Evolutionary conservation across 139 green algal species (phyloP).

Genomic region (Asterochloris erici): DNA sequence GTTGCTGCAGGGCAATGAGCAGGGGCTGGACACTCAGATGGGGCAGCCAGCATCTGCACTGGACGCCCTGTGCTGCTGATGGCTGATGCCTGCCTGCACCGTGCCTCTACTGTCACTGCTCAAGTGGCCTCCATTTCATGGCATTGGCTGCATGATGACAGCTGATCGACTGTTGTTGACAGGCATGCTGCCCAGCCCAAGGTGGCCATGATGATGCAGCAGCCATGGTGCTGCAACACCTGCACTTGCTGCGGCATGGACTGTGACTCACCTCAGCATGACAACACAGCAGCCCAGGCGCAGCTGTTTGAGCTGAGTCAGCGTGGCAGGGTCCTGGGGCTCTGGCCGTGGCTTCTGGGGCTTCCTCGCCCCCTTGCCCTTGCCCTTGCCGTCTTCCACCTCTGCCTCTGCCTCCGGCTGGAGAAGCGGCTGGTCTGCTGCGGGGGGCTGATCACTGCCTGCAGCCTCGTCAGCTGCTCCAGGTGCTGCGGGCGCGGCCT

Average conservation of each 20-base stretch:
- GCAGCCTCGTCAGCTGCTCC: too few relatives aligned
- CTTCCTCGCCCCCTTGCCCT: neutral
- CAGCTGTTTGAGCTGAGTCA: slow-evolving; percentile 18
- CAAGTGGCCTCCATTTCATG: neutral
- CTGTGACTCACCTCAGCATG: slow-evolving; percentile 17
- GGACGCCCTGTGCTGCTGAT: too few relatives aligned
- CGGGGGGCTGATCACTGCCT: too few relatives aligned
- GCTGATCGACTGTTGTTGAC: neutral
- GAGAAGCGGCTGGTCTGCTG: neutral
- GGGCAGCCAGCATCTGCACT: too few relatives aligned
- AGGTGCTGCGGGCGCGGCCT: too few relatives aligned
- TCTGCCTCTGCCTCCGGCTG: neutral
- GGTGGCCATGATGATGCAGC: too few relatives aligned
- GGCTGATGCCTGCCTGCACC: neutral
- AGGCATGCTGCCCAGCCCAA: neutral
- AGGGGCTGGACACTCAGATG: too few relatives aligned
- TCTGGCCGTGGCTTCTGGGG: neutral
- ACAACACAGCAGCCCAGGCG: slow-evolving; percentile 27
- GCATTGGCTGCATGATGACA: neutral
- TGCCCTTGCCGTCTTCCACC: neutral
- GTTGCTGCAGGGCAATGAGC: neutral
- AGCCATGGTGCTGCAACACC: neutral
- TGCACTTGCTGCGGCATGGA: neutral
- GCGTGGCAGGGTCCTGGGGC: slow-evolving; percentile 17
- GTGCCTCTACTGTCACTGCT: neutral